Evolutionary conservation across 2,329 filamentous ascomycete genomes (phyloP).

Genomic region (Xylaria sp.): DNA sequence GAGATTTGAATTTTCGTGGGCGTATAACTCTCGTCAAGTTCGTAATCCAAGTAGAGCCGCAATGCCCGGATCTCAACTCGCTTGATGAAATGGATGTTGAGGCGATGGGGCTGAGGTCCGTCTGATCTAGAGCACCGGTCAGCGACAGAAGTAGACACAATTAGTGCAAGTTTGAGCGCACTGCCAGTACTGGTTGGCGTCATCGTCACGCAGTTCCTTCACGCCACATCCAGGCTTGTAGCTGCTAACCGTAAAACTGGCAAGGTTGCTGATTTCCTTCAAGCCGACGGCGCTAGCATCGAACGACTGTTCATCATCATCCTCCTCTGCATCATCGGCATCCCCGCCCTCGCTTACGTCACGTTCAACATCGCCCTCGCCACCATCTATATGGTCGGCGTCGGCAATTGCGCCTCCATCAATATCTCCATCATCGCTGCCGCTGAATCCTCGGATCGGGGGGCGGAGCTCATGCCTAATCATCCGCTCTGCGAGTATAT

Average conservation of each 20-base stretch:
- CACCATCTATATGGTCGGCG: constrained; percentile 37
- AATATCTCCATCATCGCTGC: constrained; percentile 32
- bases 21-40: constrained; percentile 93
- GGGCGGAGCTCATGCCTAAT: neutral
- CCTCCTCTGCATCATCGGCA: constrained; percentile 44
- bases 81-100: constrained; percentile 87
- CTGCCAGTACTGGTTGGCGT: constrained; percentile 80
- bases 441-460: constrained; percentile 10
- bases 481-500: constrained; percentile 12
- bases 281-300: constrained; percentile 63
- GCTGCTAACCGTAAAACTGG: constrained; percentile 81
- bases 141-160: neutral
- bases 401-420: constrained; percentile 40
- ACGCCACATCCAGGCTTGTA: constrained; percentile 82
- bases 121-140: constrained; percentile 63
- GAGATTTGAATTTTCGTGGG: constrained; percentile 90
- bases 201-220: constrained; percentile 75
- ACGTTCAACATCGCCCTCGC: constrained; percentile 38
- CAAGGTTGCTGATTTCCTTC: constrained; percentile 85
- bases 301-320: constrained; percentile 51
- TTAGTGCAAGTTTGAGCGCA: constrained; percentile 47
- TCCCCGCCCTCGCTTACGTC: constrained; percentile 37
- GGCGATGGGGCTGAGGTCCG: constrained; percentile 79
- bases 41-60: constrained; percentile 88
- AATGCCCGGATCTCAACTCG: constrained; percentile 79